These are phyloP conservation scores for Trametes pubescens DNA, from an alignment of 1,284 basidiomycete genomes.

Conservation along the genomic window DNA sequence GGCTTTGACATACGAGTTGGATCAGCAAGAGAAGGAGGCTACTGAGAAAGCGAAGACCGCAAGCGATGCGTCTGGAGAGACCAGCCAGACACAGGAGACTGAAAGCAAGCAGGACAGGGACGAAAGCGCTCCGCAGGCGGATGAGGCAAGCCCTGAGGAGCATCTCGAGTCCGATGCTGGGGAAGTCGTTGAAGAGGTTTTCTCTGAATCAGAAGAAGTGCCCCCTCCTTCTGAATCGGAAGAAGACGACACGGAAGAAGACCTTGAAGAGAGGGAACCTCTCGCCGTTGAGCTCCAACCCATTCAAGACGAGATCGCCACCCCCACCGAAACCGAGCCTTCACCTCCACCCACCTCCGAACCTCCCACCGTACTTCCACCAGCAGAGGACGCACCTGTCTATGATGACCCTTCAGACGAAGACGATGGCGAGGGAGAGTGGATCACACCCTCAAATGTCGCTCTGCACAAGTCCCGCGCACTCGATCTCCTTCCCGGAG, in stretches of 20 bases:
- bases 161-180: constrained; percentile 13
- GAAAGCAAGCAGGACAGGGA: constrained; percentile 1
- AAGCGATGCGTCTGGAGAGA: not conserved
- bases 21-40: constrained; percentile 58
- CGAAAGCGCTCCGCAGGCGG: not conserved
- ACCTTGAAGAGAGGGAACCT: constrained; percentile 45
- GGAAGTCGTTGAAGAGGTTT: constrained; percentile 30
- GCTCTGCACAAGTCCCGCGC: constrained; percentile 89
- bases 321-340: constrained; percentile 13
- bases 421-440: constrained; percentile 91
- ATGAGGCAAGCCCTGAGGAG: not conserved
- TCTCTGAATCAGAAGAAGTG: constrained; percentile 30
- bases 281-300: constrained; percentile 57
- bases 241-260: constrained; percentile 21
- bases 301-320: constrained; percentile 32
- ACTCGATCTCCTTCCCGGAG: constrained; percentile 78
- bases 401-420: constrained; percentile 80
- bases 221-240: constrained; percentile 30
- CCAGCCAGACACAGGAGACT: not conserved
- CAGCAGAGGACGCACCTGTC: constrained; percentile 45
- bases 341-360: constrained; percentile 21
- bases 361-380: constrained; percentile 16
- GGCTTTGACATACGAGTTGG: constrained; percentile 87
- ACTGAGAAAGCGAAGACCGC: constrained; percentile 10
- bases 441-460: constrained; percentile 96